Evolutionary conservation across 306 rosid genomes (phyloP), one percentile per base, ranked within the genome.

Genomic region (Oemleria cerasiformis): DNA sequence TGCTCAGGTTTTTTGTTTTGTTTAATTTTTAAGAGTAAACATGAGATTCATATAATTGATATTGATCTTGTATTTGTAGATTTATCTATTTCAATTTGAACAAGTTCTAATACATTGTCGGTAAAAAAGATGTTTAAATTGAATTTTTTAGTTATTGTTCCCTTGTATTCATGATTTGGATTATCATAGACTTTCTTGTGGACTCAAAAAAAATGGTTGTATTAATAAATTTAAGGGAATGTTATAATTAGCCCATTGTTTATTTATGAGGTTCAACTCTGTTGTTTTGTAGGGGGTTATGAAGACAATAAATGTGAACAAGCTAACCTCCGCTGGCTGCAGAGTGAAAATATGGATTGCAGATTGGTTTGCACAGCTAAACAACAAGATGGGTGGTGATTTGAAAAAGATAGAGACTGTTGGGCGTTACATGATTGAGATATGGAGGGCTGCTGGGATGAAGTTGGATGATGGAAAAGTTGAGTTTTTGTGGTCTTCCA

Each of bases 391-490:
- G 93, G 93, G 92, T 0, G 96, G 97, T 58, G 92, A 90, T 78
- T 78, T 90, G 84, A 85, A 92, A 83, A 90, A 90, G 83, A 90
- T 88, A 0, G 88, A 92, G 76, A 77, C 67, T 0, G 90, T 90
- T 4, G 96, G 98, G 14, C 84, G 72, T 55, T 90, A 90, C 70
- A 54, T 92, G 70, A 90, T 92, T 49, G 96, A 90, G 81, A 90
- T 90, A 49, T 90, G 98, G 93, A 88, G 83, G 72, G 96, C 96
- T 23, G 85, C 72, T 16, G 98, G 98, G 68, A 88, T 92, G 98
- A 86, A 92, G 72, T 36, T 86, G 42, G 90, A 86, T 4, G 81
- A 87, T 59, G 96, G 96, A n/a, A 92, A 92, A 63, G 97, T 90
- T 9, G 98, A 92, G 75, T 90, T 92, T 72, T n/a, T 88, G 45